Evolutionary conservation across 2,329 filamentous ascomycete species (phyloP), one percentile per base, ranked within the genome.

Genomic region (Penicillium glabrum): DNA sequence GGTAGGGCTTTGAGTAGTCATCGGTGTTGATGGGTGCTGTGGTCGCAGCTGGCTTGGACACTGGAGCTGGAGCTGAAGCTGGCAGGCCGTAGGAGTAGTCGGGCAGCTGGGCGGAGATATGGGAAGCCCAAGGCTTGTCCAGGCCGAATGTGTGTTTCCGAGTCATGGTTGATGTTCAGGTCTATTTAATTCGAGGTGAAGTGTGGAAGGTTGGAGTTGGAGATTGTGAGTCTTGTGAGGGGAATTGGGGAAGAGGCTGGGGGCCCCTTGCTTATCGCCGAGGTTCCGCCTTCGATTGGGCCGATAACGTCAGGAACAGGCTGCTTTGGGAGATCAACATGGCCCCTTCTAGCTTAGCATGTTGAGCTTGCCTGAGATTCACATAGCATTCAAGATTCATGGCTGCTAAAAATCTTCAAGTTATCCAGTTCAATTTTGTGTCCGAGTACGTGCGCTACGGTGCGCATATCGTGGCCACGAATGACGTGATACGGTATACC

Each of bases 1-100:
- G 88, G 73, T 96, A 97, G 1, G 92, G 91, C 75, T 91, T 82
- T 9, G 90, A 89, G 73, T 92, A 96, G 57, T 81, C 82, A 67
- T 87, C 86, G 5, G 77, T 75, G 11, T 61, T 63, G 51, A 76
- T 63, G 21, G 68, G 49, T 21, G 65, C 57, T 48, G 63, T 49
- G 46, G 56, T 51, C 7, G 61, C 44, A 39, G 51, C 45, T 56
- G 65, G 55, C 54, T 33, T 46, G 39, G 59, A 54, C 55, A 53
- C 58, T 65, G 49, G 52, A 50, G 39, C 54, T 47, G 46, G 52
- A 53, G 54, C 54, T 56, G 61, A 54, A 58, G 49, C 50, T 45
- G 59, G 51, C 46, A 46, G 56, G 60, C 43, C 27, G 24, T 51
- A 47, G 26, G 50, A 39, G 54, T n/a, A 60, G 43, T 70, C 66